phyloP scores from a whole-genome alignment of 495 filamentous ascomycete species.

The Thozetella sp. region DNA sequence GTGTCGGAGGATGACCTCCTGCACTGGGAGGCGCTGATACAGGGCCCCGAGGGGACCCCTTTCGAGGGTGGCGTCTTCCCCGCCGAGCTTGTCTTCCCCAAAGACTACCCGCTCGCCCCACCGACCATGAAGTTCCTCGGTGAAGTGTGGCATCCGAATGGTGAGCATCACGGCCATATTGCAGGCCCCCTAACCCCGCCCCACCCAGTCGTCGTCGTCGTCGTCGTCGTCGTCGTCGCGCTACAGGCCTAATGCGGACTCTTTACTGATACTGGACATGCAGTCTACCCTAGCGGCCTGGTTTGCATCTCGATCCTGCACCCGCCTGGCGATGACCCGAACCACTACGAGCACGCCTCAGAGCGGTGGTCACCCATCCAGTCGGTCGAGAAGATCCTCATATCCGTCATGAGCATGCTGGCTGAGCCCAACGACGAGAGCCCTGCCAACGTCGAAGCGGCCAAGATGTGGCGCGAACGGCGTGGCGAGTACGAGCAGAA shows the following conservation, averaged over 20 bases:
- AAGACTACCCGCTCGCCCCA: constrained; percentile 91
- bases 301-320: constrained; percentile 99
- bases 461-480: constrained; percentile 96
- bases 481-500: constrained; percentile 82
- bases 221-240: not conserved
- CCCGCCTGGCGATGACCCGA: constrained; percentile 96
- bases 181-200: not conserved
- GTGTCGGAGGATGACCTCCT: constrained; percentile 94
- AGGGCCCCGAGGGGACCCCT: constrained; percentile 92
- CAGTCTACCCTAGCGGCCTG: constrained; percentile 88
- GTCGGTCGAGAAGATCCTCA: constrained; percentile 96
- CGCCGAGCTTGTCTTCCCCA: constrained; percentile 91
- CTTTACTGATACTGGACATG: not conserved
- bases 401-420: constrained; percentile 98
- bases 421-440: constrained; percentile 98
- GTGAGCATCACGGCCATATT: constrained; percentile 47
- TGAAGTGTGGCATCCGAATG: constrained; percentile 96
- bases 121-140: constrained; percentile 93
- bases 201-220: constrained; percentile 8
- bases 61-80: constrained; percentile 96
- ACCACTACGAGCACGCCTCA: constrained; percentile 95
- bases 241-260: no score
- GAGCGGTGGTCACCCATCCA: constrained; percentile 98
- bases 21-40: constrained; percentile 94
- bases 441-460: constrained; percentile 96